Evolutionary conservation across 257 asterid genomes (phyloP), one percentile per base, ranked within the genome.

Genomic region (Fraxinus excelsior): DNA sequence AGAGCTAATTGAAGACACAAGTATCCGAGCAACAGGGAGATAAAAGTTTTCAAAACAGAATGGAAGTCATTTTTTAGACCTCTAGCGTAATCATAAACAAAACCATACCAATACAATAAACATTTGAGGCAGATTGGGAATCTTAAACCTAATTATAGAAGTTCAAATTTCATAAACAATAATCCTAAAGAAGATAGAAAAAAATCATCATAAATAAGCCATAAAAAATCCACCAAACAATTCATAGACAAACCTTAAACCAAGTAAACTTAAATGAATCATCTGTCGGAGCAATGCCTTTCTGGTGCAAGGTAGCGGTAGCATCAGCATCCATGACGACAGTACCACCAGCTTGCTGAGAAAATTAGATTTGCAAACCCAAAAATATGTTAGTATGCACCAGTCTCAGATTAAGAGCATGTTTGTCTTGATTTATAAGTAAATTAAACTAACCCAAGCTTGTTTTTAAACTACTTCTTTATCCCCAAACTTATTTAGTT

Each of bases 291-390:
- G 88, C 78, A 75, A 96, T 64, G 76, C 95, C 94, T 85, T 86
- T 91, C 85, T 90, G 88, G 84, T 82, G 98, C 88, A 96, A 79
- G 25, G 90, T 81, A 71, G 98, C 80, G 21, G 95, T 91, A 72
- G 97, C 99, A 77, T 96, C 98, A 79, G 98, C 98, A 80, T 96
- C 97, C 99, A 96, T 87, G 81, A 76, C 87, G 68, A 96, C 88
- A 67, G 82, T 81, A 79, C 91, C 91, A 82, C 95, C 97, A 76
- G 89, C 86, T 81, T 87, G 96, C 99, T 95, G 85, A 60, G 69
- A 77, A 74, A 68, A 40, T 53, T 58, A 35, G 38, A 64, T 53
- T 64, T 58, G 70, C 74, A 65, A 49, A 58, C 65, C 42, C 21
- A 29, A 18, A 71, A 31, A 60, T 12, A 34, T 65, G 70, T 81